These are phyloP conservation scores for Crithidia brevicula DNA, from an alignment of 208 protist genomes.

Conservation along the genomic window DNA sequence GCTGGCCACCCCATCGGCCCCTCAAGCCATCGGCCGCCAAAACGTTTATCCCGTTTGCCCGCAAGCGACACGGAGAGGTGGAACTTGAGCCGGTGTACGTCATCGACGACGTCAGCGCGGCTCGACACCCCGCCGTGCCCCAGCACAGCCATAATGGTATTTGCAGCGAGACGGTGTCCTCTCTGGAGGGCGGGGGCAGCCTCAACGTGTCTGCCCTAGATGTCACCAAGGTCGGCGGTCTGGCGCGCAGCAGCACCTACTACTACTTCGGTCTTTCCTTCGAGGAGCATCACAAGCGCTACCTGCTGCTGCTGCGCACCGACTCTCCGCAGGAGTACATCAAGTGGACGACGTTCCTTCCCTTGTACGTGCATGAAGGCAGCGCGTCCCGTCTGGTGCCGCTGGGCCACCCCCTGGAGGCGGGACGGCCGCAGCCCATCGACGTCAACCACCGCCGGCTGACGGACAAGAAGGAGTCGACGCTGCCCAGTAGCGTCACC, in stretches of 20 bases:
- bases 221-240: not conserved
- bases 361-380: conserved; percentile 57
- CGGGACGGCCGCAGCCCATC: conserved; percentile 20
- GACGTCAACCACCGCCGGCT: conserved; percentile 38
- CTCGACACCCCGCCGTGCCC: conserved; percentile 49
- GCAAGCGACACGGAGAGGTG: conserved; percentile 15
- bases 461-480: conserved; percentile 30
- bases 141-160: conserved; percentile 33
- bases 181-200: conserved; percentile 4
- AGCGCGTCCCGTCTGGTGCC: conserved; percentile 49
- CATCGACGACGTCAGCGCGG: conserved; percentile 42
- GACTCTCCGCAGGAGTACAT: conserved; percentile 38
- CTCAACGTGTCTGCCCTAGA: not conserved
- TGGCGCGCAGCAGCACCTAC: conserved; percentile 11
- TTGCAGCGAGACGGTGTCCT: conserved; percentile 29
- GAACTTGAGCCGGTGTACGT: conserved; percentile 57
- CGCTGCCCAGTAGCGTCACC: conserved; percentile 24
- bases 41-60: conserved; percentile 51
- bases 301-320: conserved; percentile 62
- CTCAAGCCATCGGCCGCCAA: conserved; percentile 23
- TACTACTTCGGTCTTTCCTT: conserved; percentile 74
- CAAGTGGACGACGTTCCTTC: conserved; percentile 45
- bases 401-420: conserved; percentile 47
- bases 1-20: not conserved
- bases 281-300: conserved; percentile 46